Percentiles rank a stretch among this genome's conserved stretches.
These are phyloP conservation scores for Cystofilobasidium capitatum DNA, from an alignment of 768 basidiomycete species.

Conservation along the genomic window DNA sequence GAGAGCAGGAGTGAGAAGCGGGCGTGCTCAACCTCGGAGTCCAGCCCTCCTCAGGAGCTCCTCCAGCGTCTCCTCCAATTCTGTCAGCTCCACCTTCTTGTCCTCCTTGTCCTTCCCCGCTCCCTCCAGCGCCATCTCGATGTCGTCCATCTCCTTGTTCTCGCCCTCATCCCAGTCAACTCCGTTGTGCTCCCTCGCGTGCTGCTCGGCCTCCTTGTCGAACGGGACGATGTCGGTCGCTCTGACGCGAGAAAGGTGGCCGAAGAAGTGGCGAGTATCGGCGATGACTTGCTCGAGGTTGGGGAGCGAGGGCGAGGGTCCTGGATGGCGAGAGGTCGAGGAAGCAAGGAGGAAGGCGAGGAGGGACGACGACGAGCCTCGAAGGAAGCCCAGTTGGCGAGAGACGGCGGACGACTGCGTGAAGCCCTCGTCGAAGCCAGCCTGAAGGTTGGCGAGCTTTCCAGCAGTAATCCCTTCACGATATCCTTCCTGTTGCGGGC, in stretches of 20 bases:
- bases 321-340: slow-evolving; percentile 14
- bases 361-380: slow-evolving; percentile 60
- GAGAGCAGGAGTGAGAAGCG: no score
- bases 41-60: background rate
- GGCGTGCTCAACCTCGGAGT: background rate
- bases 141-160: slow-evolving; percentile 46
- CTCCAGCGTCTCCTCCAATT: slow-evolving; percentile 5
- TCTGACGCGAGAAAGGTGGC: slow-evolving; percentile 51
- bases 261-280: slow-evolving; percentile 50
- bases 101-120: slow-evolving; percentile 29
- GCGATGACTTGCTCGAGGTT: slow-evolving; percentile 21
- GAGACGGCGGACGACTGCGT: slow-evolving; percentile 64
- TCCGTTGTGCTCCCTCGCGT: slow-evolving; percentile 46
- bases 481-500: slow-evolving; percentile 63
- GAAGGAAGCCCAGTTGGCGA: slow-evolving; percentile 62
- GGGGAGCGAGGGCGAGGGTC: background rate
- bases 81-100: background rate
- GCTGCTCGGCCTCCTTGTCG: slow-evolving; percentile 68
- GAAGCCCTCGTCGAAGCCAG: slow-evolving; percentile 83
- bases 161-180: slow-evolving; percentile 21
- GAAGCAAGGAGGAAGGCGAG: slow-evolving; percentile 41
- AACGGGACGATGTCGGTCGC: slow-evolving; percentile 64
- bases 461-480: slow-evolving; percentile 89
- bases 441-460: slow-evolving; percentile 74
- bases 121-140: slow-evolving; percentile 42